phyloP scores from a whole-genome alignment of 495 filamentous ascomycete species.

The Tuber calosporum region DNA sequence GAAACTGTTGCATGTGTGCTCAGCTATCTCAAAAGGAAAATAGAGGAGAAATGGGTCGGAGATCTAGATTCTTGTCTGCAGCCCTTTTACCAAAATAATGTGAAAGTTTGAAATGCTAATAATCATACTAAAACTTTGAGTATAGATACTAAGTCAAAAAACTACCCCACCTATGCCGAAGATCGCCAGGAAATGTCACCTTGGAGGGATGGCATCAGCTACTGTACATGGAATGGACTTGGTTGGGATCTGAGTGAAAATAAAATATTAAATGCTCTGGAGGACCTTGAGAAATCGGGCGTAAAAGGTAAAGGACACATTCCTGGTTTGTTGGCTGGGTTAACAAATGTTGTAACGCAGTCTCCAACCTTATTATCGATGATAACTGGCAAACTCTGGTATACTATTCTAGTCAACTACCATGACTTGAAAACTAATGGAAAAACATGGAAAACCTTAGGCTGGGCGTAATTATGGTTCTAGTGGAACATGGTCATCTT shows the following conservation, averaged over 20 bases:
- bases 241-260: conserved; percentile 71
- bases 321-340: conserved; percentile 17
- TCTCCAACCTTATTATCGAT: conserved; percentile 80
- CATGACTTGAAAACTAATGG: not conserved
- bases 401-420: conserved; percentile 28
- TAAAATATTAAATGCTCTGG: conserved; percentile 68
- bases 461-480: conserved; percentile 49
- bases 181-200: conserved; percentile 47
- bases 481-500: conserved; percentile 54
- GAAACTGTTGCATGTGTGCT: conserved; percentile 67
- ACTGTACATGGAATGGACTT: conserved; percentile 84
- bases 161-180: not conserved
- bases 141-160: not conserved
- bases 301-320: conserved; percentile 51
- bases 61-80: conserved; percentile 7
- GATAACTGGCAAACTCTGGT: conserved; percentile 85
- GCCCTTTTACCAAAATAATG: conserved; percentile 1
- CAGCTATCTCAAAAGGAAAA: conserved; percentile 68
- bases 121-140: not conserved
- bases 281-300: conserved; percentile 58
- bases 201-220: conserved; percentile 75
- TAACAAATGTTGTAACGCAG: conserved; percentile 28
- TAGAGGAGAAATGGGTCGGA: conserved; percentile 41
- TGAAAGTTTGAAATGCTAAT: conserved; percentile 24
- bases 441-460: not conserved